Base-by-base conservation (phyloP, 768 basidiomycete species). In the Porpolomopsis calyptriformis region DNA sequence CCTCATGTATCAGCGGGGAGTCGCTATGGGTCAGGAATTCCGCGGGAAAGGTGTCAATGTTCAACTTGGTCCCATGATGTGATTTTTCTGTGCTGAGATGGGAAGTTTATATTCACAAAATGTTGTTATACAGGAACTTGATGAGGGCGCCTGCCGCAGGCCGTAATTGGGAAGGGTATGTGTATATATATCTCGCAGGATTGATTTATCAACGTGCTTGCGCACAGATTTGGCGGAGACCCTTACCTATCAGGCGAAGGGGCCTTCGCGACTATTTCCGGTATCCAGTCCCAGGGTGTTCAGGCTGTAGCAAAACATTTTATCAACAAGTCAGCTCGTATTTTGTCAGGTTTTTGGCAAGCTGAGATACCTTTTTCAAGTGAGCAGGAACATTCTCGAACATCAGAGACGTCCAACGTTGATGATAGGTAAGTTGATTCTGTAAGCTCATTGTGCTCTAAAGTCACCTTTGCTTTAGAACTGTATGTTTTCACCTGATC, bases 111-210 rank as follows among this genome's bases (percentile, higher is more conserved):
- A n/a, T 29, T 40, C 23, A 14, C 16, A 20, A 10, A 12, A n/a
- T 19, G 4, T 14, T n/a, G 12, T n/a, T 2, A 14, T 25, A 22
- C 44, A 36, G 34, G 36, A 36, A 36, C 23, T 25, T 36, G 34
- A 22, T 33, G 11, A 29, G 49, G 26, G 63, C 81, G 16, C 80
- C 84, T 2, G 70, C 76, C 51, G 88, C 83, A 4, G 92, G 92
- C 14, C 71, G 92, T 22, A 90, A 92, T 61, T 94, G 89, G 87
- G 92, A 94, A 69, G 89, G 88, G 16, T 92, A 89, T 47, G 90
- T 7, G 22, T 33, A 6, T 31, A 29, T 16, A 27, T 7, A 7
- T 31, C 9, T 33, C 2, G 10, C 2, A 4, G 8, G 14, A 31
- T 12, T 8, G 18, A 4, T 18, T 31, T 16, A 22, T 27, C 14